Conservation (phyloP, 192 early-diverging fungal species). For the Entophlyctis luteolus region DNA sequence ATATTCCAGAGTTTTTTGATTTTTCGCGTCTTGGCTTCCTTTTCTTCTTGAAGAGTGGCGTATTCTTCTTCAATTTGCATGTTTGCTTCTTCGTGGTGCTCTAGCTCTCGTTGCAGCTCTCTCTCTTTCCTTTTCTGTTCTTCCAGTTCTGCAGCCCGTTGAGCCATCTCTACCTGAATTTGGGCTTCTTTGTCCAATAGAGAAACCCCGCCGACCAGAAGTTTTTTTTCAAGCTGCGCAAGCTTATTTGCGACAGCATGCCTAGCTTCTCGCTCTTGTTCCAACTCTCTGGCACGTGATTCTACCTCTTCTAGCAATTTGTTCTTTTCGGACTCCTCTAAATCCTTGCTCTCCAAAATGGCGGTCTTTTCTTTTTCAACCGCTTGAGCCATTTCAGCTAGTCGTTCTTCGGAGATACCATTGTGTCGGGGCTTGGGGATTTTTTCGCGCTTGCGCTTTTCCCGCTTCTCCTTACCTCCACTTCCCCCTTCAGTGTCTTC, state of each 20-base stretch:
- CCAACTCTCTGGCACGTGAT: conserved; percentile 48
- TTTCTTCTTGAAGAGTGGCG: conserved; percentile 58
- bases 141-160: conserved; percentile 48
- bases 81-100: conserved; percentile 53
- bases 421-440: neutral
- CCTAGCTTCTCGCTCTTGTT: conserved; percentile 47
- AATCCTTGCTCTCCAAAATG: conserved; percentile 51
- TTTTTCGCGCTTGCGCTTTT: neutral
- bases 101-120: conserved; percentile 49
- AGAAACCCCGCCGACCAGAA: conserved; percentile 60
- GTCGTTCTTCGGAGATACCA: conserved; percentile 34
- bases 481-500: conserved; percentile 34
- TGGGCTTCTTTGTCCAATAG: conserved; percentile 43
- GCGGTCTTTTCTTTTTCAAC: conserved; percentile 54
- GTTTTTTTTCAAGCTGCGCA: conserved; percentile 54
- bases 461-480: conserved; percentile 1
- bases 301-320: conserved; percentile 47
- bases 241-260: conserved; percentile 49
- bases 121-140: conserved; percentile 48
- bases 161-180: conserved; percentile 40
- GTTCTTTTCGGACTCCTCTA: conserved; percentile 55
- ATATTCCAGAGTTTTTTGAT: conserved; percentile 56
- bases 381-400: conserved; percentile 41
- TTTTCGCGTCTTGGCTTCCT: conserved; percentile 56
- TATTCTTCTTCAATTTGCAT: conserved; percentile 65